Percentiles rank a stretch among this genome's conserved stretches.
Evolutionary conservation across 768 basidiomycete genomes (phyloP).

Genomic region (Agrocybe praecox): DNA sequence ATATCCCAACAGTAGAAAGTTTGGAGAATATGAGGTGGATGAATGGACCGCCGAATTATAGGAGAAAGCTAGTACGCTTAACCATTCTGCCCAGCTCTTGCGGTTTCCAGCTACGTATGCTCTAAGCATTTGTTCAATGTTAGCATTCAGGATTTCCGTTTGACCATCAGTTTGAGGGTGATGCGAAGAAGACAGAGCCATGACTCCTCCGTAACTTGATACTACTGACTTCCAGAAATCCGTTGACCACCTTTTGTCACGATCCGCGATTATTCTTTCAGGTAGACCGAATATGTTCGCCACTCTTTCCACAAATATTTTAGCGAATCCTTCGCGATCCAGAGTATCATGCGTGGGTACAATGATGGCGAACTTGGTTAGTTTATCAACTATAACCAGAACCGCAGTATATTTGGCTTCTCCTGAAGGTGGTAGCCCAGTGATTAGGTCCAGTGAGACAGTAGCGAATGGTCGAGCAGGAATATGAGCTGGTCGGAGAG

Average conservation of each 20-base stretch:
- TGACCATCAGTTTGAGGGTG: constrained; percentile 39
- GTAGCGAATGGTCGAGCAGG: constrained; percentile 31
- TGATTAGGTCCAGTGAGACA: constrained; percentile 37
- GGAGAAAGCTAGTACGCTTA: constrained; percentile 25
- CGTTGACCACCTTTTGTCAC: constrained; percentile 26
- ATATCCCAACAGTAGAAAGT: constrained; percentile 28
- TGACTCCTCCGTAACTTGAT: constrained; percentile 23
- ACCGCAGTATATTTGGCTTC: constrained; percentile 31
- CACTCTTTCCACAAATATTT: constrained; percentile 30
- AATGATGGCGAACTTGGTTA: constrained; percentile 42
- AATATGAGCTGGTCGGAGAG: constrained; percentile 33
- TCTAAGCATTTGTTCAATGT: constrained; percentile 28
- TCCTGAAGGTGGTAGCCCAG: constrained; percentile 29
- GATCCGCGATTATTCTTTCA: constrained; percentile 28
- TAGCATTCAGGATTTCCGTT: constrained; percentile 34
- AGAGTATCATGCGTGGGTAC: constrained; percentile 30
- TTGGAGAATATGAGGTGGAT: constrained; percentile 26
- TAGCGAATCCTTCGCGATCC: constrained; percentile 26
- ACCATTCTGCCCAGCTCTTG: constrained; percentile 25
- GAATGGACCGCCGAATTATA: constrained; percentile 33
- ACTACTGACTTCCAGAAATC: constrained; percentile 30
- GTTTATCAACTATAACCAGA: constrained; percentile 35
- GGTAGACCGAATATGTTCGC: constrained; percentile 25
- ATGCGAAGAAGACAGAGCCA: constrained; percentile 25
- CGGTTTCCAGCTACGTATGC: constrained; percentile 26